Conservation (phyloP, 805 yeast genomes). For the Grigorovia yakushimaensis region DNA sequence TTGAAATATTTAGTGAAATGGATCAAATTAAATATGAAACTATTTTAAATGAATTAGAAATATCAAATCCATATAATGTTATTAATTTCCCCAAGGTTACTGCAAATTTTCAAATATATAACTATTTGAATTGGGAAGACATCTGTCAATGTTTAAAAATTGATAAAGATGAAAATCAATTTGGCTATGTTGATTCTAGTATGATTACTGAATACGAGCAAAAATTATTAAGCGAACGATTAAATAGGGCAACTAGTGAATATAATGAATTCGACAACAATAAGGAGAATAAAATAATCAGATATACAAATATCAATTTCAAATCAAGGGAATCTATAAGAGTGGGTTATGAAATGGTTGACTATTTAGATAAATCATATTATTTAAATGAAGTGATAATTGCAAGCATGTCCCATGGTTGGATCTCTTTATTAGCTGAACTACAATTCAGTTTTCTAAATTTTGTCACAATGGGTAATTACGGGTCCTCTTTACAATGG, state of each 20-base stretch:
- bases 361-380: conserved; percentile 55
- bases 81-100: conserved; percentile 17
- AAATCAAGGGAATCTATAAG: conserved; percentile 25
- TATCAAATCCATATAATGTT: conserved; percentile 9
- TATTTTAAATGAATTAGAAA: conserved; percentile 3
- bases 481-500: conserved; percentile 60
- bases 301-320: conserved; percentile 20
- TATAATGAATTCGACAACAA: not conserved
- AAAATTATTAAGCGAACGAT: conserved; percentile 8
- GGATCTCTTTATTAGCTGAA: conserved; percentile 37
- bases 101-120: conserved; percentile 10
- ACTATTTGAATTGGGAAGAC: conserved; percentile 12
- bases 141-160: conserved; percentile 2
- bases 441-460: conserved; percentile 42
- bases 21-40: conserved; percentile 8
- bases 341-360: conserved; percentile 35
- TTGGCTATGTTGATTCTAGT: conserved; percentile 22
- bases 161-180: not conserved
- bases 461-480: conserved; percentile 47
- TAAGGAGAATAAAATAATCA: conserved; percentile 2
- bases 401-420: conserved; percentile 13
- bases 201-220: conserved; percentile 22
- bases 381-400: conserved; percentile 34
- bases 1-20: conserved; percentile 9
- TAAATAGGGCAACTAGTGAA: not conserved